Evolutionary conservation across 495 filamentous ascomycete species (phyloP).

Genomic region (Trypethelium eluteriae): DNA sequence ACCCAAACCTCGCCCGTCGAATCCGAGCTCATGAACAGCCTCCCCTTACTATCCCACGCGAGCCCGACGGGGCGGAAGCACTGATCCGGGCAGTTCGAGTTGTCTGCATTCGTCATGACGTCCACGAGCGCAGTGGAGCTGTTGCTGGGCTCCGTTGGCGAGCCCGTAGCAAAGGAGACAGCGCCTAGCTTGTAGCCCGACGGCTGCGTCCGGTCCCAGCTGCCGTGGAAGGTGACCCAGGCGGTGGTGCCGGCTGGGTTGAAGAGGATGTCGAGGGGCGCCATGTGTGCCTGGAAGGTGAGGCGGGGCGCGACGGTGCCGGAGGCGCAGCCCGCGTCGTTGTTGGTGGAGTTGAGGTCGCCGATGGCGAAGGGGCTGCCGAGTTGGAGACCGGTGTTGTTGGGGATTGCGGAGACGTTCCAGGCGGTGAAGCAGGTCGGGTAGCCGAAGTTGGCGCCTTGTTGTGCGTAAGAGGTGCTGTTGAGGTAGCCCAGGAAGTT

Average conservation of each 20-base stretch:
- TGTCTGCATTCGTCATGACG: constrained; percentile 42
- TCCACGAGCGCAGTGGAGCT: constrained; percentile 39
- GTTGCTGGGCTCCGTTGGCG: constrained; percentile 37
- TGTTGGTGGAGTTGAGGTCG: constrained; percentile 29
- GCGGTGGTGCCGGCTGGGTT: constrained; percentile 34
- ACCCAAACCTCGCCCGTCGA: constrained; percentile 45
- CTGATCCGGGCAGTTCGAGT: constrained; percentile 30
- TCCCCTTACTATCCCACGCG: constrained; percentile 41
- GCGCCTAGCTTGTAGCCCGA: constrained; percentile 41
- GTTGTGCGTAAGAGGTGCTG: constrained; percentile 34
- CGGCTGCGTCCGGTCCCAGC: constrained; percentile 26
- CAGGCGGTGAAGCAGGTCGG: constrained; percentile 61
- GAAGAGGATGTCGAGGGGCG: constrained; percentile 38
- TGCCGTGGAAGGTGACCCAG: constrained; percentile 39
- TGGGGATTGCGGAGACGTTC: constrained; percentile 45
- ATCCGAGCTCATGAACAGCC: constrained; percentile 45
- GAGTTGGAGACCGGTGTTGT: constrained; percentile 38
- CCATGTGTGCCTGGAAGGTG: constrained; percentile 36
- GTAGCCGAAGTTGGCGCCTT: constrained; percentile 58
- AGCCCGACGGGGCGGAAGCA: constrained; percentile 48
- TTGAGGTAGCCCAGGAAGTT: constrained; percentile 62
- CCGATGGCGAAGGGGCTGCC: constrained; percentile 47
- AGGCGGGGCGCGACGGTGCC: constrained; percentile 27
- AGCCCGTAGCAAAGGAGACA: constrained; percentile 41
- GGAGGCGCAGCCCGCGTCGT: constrained; percentile 30